Conservation (phyloP, 768 basidiomycete species). For the Psilocybe cyanescens region DNA sequence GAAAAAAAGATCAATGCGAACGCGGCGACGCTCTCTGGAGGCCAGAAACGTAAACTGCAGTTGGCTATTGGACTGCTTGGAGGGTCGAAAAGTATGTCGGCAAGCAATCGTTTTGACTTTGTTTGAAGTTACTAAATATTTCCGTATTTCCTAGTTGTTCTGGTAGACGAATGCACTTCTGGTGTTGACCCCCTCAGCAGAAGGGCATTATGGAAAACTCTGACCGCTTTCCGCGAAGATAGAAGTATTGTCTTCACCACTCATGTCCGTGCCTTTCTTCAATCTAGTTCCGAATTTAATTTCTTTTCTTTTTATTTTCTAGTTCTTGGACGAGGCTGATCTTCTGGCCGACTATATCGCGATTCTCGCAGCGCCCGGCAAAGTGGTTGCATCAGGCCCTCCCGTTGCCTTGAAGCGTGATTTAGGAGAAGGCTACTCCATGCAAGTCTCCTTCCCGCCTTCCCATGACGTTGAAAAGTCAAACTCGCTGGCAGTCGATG, state of each 20-base stretch:
- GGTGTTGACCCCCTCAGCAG: conserved; percentile 84
- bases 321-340: conserved; percentile 84
- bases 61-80: conserved; percentile 79
- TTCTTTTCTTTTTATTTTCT: not conserved
- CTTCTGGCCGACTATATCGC: conserved; percentile 78
- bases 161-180: conserved; percentile 74
- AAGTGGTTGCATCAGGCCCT: conserved; percentile 71
- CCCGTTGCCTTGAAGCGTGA: conserved; percentile 74
- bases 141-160: conserved; percentile 39
- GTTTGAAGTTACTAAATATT: not conserved
- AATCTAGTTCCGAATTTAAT: too few relatives aligned
- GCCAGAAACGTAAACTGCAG: conserved; percentile 84
- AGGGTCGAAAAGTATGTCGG: conserved; percentile 61
- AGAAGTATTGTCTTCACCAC: conserved; percentile 79
- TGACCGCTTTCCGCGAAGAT: conserved; percentile 68
- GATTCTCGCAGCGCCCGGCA: conserved; percentile 76
- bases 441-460: conserved; percentile 53
- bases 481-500: conserved; percentile 13
- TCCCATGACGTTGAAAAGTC: conserved; percentile 24
- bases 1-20: conserved; percentile 68
- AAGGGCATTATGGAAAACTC: conserved; percentile 75
- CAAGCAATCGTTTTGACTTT: not conserved
- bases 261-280: conserved; percentile 49
- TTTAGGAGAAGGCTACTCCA: conserved; percentile 73
- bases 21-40: conserved; percentile 71